Evolutionary conservation across 116 monocot genomes (phyloP).

Genomic region (Posidonia oceanica): DNA sequence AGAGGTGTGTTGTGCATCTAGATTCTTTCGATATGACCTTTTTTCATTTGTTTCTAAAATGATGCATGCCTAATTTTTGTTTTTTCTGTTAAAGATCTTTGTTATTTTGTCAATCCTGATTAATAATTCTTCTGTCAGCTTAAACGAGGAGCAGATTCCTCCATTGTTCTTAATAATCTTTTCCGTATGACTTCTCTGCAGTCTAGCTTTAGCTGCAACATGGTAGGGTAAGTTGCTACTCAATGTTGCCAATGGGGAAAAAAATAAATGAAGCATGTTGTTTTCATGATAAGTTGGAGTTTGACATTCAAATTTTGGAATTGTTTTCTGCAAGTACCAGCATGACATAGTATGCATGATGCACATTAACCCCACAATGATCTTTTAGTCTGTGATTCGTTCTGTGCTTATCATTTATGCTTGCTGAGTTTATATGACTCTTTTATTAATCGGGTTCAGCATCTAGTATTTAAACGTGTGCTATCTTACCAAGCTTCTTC

Average conservation of each 20-base stretch:
- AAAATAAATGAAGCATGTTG: background rate
- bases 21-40: background rate
- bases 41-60: background rate
- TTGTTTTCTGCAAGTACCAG: no score
- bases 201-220: constrained; percentile 97
- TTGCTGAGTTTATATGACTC: no score
- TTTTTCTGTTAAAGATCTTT: background rate
- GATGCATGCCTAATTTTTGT: background rate
- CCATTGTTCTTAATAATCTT: constrained; percentile 86
- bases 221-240: constrained; percentile 76
- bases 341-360: no score
- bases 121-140: constrained; percentile 32
- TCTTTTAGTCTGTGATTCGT: no score
- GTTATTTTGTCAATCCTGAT: constrained; percentile 3
- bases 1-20: constrained; percentile 43
- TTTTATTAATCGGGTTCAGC: no score
- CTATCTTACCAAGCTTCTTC: no score
- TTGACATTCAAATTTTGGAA: no score
- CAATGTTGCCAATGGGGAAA: background rate
- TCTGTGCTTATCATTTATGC: no score
- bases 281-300: background rate
- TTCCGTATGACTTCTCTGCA: constrained; percentile 89
- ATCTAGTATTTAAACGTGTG: no score
- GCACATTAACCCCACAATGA: no score
- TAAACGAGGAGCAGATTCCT: constrained; percentile 68